Evolutionary conservation across 2,329 filamentous ascomycete genomes (phyloP).

Genomic region (Pestalotiopsis sp.): DNA sequence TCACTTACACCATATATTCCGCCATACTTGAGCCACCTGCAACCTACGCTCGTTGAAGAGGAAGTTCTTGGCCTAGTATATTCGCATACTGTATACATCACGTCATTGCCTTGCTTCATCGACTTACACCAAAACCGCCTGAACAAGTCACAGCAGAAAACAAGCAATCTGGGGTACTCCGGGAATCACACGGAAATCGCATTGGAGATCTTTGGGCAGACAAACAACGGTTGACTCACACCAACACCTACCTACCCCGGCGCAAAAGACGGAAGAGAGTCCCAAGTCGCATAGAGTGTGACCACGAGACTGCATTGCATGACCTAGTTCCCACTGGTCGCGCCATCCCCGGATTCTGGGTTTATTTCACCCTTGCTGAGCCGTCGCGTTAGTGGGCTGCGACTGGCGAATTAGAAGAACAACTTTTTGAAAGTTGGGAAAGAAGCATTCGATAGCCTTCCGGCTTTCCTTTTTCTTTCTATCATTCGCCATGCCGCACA

Average conservation of each 20-base stretch:
- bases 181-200: background rate
- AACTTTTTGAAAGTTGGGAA: background rate
- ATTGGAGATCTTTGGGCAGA: background rate
- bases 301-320: conserved; percentile 6
- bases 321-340: conserved; percentile 7
- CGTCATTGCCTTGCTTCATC: background rate
- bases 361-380: background rate
- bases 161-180: background rate
- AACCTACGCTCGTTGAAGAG: background rate
- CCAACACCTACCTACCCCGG: background rate
- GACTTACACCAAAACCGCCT: background rate
- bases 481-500: conserved; percentile 61
- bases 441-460: background rate
- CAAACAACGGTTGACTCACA: background rate
- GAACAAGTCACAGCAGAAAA: background rate
- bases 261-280: background rate
- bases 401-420: conserved; percentile 14
- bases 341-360: conserved; percentile 15
- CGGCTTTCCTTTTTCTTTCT: conserved; percentile 9
- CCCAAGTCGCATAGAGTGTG: background rate
- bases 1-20: background rate
- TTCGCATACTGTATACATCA: background rate
- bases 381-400: conserved; percentile 6
- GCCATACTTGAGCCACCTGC: background rate
- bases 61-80: background rate